Evolutionary conservation across 352 stramenopile species (phyloP), one percentile per base, ranked within the genome.

Genomic region (Phytopythium mirpurense): DNA sequence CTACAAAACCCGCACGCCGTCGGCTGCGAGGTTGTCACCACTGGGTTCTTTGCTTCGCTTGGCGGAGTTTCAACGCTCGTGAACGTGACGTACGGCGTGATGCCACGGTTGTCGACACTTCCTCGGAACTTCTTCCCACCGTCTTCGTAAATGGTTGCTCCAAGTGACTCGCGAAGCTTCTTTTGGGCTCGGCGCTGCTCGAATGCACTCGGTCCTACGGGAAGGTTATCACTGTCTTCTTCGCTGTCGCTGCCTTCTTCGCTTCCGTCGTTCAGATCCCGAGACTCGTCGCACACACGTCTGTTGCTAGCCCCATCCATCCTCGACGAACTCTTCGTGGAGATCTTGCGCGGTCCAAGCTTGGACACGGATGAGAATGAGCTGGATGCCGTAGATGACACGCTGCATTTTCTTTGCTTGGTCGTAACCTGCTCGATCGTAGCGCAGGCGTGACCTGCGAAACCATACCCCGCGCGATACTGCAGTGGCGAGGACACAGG

Each of bases 11-110:
- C 74, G 51, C 83, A 91, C 1, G 69, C 68, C 15, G 74, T 55
- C 3, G 60, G 60, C 23, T 76, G 61, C 9, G 18, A 46, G 3
- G 46, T 54, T 6, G 55, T 40, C 16, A 74, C 35, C 8, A 84
- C 8, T 10, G 62, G 63, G 51, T 80, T 83, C 24, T 83, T 81
- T 0, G 41, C 35, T 26, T 78, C 65, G 31, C 77, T 88, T n/a
- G 71, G 71, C 15, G 80, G 80, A 1, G 60, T 83, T 41, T 82
- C 65, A 0, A 55, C 58, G 4, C 71, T 79, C 16, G 72, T 74
- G 49, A 90, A 88, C 14, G 76, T 79, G 45, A 87, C 73, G 18
- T 78, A 72, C 9, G 73, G 75, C 6, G 80, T 90, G 27, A 90
- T 84, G 15, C 75, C 80, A 0, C 67, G 75, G 15, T 67, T 66